Conservation (phyloP, 192 early-diverging fungal genomes). For the Dissophora globulifera region DNA sequence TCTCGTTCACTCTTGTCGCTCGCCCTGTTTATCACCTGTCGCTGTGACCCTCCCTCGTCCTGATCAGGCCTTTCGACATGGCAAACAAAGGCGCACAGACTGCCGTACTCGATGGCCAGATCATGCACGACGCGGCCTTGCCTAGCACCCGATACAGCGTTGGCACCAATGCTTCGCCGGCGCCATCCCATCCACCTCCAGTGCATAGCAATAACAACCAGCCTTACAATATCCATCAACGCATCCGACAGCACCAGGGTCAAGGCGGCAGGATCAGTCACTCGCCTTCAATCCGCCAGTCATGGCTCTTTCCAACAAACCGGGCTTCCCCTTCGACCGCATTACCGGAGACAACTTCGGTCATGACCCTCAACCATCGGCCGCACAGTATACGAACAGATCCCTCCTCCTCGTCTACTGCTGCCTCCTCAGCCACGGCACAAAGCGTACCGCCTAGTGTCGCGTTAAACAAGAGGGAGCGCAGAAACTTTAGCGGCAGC, state of each 20-base stretch:
- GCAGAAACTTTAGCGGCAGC: slow-evolving; percentile 39
- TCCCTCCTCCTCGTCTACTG: slow-evolving; percentile 12
- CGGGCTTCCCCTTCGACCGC: slow-evolving; percentile 44
- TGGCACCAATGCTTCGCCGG: background rate
- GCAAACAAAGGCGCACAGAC: slow-evolving; percentile 53
- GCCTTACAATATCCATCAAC: slow-evolving; percentile 40
- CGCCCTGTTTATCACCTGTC: background rate
- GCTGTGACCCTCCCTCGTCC: background rate
- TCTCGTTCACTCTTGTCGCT: background rate
- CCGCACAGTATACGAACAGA: slow-evolving; percentile 23
- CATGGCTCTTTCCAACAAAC: slow-evolving; percentile 47
- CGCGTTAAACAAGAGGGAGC: slow-evolving; percentile 22
- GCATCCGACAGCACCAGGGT: slow-evolving; percentile 21
- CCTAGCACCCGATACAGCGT: background rate
- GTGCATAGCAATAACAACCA: slow-evolving; percentile 23
- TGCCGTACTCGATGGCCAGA: slow-evolving; percentile 5
- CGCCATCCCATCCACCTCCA: slow-evolving; percentile 38
- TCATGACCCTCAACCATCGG: slow-evolving; percentile 38
- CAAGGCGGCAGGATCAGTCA: slow-evolving; percentile 12
- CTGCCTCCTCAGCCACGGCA: slow-evolving; percentile 4
- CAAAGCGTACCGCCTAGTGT: slow-evolving; percentile 18
- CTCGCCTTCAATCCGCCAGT: slow-evolving; percentile 48
- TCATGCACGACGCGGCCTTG: background rate
- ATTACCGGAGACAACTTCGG: slow-evolving; percentile 33
- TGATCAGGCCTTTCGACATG: slow-evolving; percentile 1